Evolutionary conservation across 2,329 filamentous ascomycete genomes (phyloP).

Genomic region (Aureobasidium lini): DNA sequence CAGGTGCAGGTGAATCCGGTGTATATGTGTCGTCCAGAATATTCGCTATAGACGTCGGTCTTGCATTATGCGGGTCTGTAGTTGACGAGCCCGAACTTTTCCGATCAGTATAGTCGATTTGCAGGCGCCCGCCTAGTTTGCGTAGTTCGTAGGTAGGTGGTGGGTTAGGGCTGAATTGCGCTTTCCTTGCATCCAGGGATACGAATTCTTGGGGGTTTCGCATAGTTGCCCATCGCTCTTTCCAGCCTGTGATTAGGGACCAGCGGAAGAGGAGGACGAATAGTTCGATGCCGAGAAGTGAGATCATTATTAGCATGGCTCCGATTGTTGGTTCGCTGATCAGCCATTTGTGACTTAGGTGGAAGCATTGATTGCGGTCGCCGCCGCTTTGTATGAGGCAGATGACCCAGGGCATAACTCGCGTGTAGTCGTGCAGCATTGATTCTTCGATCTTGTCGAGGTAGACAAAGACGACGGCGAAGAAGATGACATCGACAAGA

Average conservation of each 20-base stretch:
- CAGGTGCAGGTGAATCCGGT: not conserved
- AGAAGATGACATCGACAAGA: conserved; percentile 85
- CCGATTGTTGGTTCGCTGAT: conserved; percentile 70
- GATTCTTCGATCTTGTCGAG: conserved; percentile 64
- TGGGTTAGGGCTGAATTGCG: not conserved
- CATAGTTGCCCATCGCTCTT: conserved; percentile 51
- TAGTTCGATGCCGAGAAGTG: conserved; percentile 75
- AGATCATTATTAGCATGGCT: conserved; percentile 74
- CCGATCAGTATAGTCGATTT: not conserved
- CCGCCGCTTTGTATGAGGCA: conserved; percentile 58
- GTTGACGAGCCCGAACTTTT: not conserved
- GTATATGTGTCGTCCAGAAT: not conserved
- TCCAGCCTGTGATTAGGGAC: conserved; percentile 82
- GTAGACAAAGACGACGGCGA: conserved; percentile 83
- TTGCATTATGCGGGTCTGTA: not conserved
- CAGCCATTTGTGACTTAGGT: conserved; percentile 53
- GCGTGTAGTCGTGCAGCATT: conserved; percentile 47
- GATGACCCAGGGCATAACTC: conserved; percentile 57
- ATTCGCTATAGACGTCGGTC: not conserved
- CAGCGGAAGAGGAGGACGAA: conserved; percentile 72
- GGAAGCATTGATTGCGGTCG: conserved; percentile 60
- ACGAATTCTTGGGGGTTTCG: conserved; percentile 69
- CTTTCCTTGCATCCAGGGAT: conserved; percentile 62
- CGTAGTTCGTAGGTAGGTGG: conserved; percentile 1
- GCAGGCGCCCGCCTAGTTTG: not conserved